A percentile compares a stretch with the other conserved stretches of the same genome.
Conservation (phyloP, 2,329 filamentous ascomycete genomes). For the Xylariaceae sp. region DNA sequence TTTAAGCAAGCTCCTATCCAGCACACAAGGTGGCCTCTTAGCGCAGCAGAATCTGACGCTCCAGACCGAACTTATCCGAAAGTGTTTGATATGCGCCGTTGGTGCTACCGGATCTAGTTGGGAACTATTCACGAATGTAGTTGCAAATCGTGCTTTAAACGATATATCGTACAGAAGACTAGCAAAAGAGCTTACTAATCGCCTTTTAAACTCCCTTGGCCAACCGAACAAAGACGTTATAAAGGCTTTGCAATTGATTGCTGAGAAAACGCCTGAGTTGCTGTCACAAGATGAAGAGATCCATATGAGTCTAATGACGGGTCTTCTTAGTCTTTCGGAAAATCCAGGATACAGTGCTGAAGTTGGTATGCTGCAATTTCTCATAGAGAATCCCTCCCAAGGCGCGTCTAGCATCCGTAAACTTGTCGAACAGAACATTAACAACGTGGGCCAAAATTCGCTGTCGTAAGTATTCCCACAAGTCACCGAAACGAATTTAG, state of each 20-base stretch:
- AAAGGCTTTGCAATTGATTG: constrained; percentile 45
- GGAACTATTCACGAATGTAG: constrained; percentile 46
- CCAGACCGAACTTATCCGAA: constrained; percentile 44
- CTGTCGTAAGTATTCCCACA: constrained; percentile 47
- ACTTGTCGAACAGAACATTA: constrained; percentile 54
- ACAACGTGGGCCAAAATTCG: constrained; percentile 45
- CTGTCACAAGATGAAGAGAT: constrained; percentile 42
- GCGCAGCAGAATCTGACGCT: constrained; percentile 38
- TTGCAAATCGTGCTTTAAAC: constrained; percentile 41
- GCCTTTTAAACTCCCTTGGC: constrained; percentile 18
- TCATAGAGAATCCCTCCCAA: constrained; percentile 43
- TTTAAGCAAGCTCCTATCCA: constrained; percentile 46
- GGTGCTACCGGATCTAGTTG: constrained; percentile 33
- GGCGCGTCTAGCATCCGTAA: constrained; percentile 43
- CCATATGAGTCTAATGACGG: constrained; percentile 49
- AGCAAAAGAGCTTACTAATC: constrained; percentile 29
- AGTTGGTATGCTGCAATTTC: constrained; percentile 39
- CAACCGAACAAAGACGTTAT: constrained; percentile 33
- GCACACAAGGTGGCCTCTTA: constrained; percentile 36
- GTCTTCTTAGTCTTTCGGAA: constrained; percentile 53
- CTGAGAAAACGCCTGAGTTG: constrained; percentile 41
- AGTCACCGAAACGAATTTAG: too few relatives aligned
- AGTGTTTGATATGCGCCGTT: constrained; percentile 37
- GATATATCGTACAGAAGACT: constrained; percentile 33
- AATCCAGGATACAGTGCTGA: constrained; percentile 37